These are phyloP conservation scores for Pestalotiopsis sp. DNA, from an alignment of 2,329 filamentous ascomycete species.

Conservation along the genomic window DNA sequence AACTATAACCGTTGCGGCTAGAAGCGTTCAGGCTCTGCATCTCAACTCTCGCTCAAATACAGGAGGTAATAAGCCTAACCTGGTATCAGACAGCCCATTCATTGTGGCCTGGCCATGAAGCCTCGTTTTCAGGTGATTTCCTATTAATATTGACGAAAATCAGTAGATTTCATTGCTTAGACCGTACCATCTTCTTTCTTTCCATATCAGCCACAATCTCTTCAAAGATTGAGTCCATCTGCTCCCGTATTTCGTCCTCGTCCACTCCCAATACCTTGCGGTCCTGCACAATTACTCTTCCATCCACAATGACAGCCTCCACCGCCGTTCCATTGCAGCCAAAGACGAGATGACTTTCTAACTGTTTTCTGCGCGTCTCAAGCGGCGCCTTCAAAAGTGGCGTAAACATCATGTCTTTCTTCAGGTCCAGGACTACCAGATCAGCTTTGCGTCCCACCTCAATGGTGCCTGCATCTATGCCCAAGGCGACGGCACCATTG, in stretches of 20 bases:
- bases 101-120: not conserved
- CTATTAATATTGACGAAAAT: too few species aligned
- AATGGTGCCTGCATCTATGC: constrained; percentile 22
- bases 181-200: constrained; percentile 4
- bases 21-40: too few species aligned
- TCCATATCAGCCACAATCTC: constrained; percentile 18
- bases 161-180: not conserved
- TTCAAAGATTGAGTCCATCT: constrained; percentile 21
- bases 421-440: constrained; percentile 25
- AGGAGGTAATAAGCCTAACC: too few species aligned
- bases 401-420: constrained; percentile 28
- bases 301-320: constrained; percentile 25
- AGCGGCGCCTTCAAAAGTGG: constrained; percentile 17
- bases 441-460: constrained; percentile 24
- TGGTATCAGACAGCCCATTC: too few species aligned
- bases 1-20: too few species aligned
- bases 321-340: constrained; percentile 26
- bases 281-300: constrained; percentile 20
- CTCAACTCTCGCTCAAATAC: too few species aligned
- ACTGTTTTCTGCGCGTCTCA: constrained; percentile 17
- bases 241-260: constrained; percentile 20
- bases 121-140: not conserved
- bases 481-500: constrained; percentile 23
- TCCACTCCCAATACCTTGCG: constrained; percentile 24
- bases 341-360: constrained; percentile 24